Evolutionary conservation across 306 rosid species (phyloP), one percentile per base, ranked within the genome.

Genomic region (Clitoria ternatea): DNA sequence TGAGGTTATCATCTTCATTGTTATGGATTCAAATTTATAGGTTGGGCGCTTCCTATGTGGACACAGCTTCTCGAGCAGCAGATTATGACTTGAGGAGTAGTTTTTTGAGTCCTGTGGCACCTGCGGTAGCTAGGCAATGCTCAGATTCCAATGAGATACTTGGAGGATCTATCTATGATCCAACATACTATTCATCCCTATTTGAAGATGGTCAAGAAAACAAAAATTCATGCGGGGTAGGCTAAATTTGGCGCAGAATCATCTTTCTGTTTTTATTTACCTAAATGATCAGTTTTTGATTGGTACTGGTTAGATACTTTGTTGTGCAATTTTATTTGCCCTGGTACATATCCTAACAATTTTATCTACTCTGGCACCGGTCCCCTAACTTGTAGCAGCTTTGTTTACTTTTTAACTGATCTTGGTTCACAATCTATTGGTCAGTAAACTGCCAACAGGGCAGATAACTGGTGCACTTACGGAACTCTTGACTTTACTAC

Each of bases 1-100:
- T 90, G 70, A 82, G 98, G 85, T 69, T 93, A 43, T 85, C 77
- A 4, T 93, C 98, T 72, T 82, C 97, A 1, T 72, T 93, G 36
- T 77, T 93, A 44, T 93, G 98, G 98, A 88, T 93, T 81, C 98
- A 90, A 87, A 93, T 93, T 67, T 93, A 93, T 83, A 87, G 98
- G 83, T 57, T 88, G 87, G 98, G 98, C 14, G 90, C 88, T 67
- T 82, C 98, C 52, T 66, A 75, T 61, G 66, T 81, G 48, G 92
- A 90, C 60, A 47, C 87, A 59, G 62, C 68, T 77, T 76, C 90
- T 47, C 82, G 88, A 70, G 84, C 78, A 63, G 83, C 85, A 29
- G 97, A 92, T 76, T 79, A 48, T 71, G 97, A 90, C 79, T 40
- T 88, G 20, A 82, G 98, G 77, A 84, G 70, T 85, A 88, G 94